phyloP scores from a whole-genome alignment of 768 basidiomycete species.

The Panus rudis region DNA sequence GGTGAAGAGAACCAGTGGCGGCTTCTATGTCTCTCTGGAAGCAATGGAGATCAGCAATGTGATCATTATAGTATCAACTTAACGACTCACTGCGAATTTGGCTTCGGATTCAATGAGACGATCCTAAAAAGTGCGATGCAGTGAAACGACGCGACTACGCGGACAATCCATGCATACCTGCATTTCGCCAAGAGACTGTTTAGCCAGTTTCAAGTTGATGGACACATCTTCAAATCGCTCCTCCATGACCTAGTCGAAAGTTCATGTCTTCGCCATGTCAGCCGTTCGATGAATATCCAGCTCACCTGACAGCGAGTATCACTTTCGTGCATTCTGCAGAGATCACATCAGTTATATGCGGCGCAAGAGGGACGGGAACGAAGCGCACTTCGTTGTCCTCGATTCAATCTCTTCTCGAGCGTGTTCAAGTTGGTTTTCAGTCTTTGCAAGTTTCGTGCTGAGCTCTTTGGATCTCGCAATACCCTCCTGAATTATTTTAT shows the following conservation, averaged over 20 bases:
- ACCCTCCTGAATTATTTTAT: too few species aligned
- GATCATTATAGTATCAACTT: background rate
- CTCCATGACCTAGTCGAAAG: constrained; percentile 36
- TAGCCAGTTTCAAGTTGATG: constrained; percentile 43
- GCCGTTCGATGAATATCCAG: background rate
- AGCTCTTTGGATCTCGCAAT: too few species aligned
- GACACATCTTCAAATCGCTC: constrained; percentile 56
- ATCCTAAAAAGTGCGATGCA: constrained; percentile 23
- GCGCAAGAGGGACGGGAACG: too few species aligned
- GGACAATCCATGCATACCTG: constrained; percentile 29
- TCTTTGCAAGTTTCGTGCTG: too few species aligned
- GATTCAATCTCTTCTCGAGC: too few species aligned
- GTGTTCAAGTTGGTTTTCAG: too few species aligned
- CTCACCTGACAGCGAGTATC: constrained; percentile 13
- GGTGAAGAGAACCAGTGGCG: constrained; percentile 26
- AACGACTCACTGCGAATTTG: constrained; percentile 27
- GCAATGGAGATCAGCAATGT: constrained; percentile 6
- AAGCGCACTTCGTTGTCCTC: too few species aligned
- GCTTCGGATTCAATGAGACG: constrained; percentile 30
- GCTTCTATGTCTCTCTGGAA: constrained; percentile 25
- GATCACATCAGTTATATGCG: background rate
- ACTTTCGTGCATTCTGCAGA: constrained; percentile 12
- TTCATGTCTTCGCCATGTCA: too few species aligned
- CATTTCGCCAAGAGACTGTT: constrained; percentile 46
- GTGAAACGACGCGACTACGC: background rate